Evolutionary conservation across 768 basidiomycete species (phyloP), one percentile per base, ranked within the genome.

Genomic region (Mycena vitilis): DNA sequence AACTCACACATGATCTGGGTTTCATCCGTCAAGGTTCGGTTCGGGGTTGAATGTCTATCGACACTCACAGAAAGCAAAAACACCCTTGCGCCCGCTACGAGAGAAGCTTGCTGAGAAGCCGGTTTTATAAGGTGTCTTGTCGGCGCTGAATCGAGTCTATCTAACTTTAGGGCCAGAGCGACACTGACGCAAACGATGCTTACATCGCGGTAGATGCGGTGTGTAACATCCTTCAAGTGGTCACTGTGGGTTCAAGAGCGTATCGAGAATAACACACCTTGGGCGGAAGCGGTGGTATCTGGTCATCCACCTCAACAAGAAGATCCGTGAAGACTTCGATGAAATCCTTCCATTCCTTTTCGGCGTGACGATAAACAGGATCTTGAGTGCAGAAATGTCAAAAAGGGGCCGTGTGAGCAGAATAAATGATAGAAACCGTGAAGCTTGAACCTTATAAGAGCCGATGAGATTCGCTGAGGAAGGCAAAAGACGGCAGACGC

Each of bases 101-200:
- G 95, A 96, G 72, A 96, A 94, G 61, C 90, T 92, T 0, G 94
- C 93, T 0, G 92, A 91, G 38, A 98, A 85, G 12, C 85, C 84
- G 8, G 78, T 87, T 80, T 99, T 99, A 82, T 99, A 99, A 0
- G 97, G 97, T 6, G 97, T 99, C 81, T 96, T 96, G 76, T 96
- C 93, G 64, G 94, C 94, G 75, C 93, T 95, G 79, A 97, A 98
- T 16, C 96, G 88, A 25, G 97, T 78, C 93, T 95, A 66, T 8
- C 63, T 42, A 45, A 42, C 1, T 23, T 63, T 20, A 65, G 30
- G 30, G 2, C 5, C 30, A 30, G 3, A 38, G 52, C 11, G 30
- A 20, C 51, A 44, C 40, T 23, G 47, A 30, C 34, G 30, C 57
- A 40, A 52, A 51, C 52, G n/a, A 42, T 7, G 78, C 86, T 45